phyloP scores from a whole-genome alignment of 192 early-diverging fungal genomes.

The Gryganskiella cystojenkinii region DNA sequence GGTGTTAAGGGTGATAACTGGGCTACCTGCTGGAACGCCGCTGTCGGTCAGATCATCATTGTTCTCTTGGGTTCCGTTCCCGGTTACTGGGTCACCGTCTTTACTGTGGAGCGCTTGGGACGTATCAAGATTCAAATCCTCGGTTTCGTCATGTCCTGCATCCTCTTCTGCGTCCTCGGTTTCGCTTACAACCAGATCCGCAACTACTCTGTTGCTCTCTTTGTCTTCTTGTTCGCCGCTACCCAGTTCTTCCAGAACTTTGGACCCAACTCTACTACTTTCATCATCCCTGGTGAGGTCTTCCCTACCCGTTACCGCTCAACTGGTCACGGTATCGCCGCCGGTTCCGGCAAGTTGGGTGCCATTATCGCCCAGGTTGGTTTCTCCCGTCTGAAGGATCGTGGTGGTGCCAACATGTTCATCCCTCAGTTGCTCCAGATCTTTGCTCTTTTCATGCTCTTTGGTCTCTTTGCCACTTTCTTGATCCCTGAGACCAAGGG shows the following conservation, averaged over 20 bases:
- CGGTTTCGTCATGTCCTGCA: slow-evolving; percentile 78
- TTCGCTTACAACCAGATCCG: slow-evolving; percentile 77
- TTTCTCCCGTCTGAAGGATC: slow-evolving; percentile 76
- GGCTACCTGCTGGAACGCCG: slow-evolving; percentile 56
- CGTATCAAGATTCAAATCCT: slow-evolving; percentile 90
- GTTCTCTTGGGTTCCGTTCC: slow-evolving; percentile 85
- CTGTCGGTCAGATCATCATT: slow-evolving; percentile 92
- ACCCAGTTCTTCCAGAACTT: slow-evolving; percentile 92
- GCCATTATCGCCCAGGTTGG: slow-evolving; percentile 81
- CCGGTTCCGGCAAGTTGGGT: slow-evolving; percentile 82
- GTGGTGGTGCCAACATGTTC: slow-evolving; percentile 71
- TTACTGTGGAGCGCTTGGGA: slow-evolving; percentile 85
- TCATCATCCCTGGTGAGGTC: slow-evolving; percentile 84
- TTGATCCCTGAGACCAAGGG: slow-evolving; percentile 85
- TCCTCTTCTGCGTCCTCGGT: slow-evolving; percentile 80
- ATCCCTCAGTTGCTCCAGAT: slow-evolving; percentile 73
- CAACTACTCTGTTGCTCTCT: slow-evolving; percentile 63
- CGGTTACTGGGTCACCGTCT: slow-evolving; percentile 95
- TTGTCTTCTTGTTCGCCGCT: slow-evolving; percentile 72
- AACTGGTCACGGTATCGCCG: slow-evolving; percentile 84
- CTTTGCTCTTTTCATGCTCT: slow-evolving; percentile 81
- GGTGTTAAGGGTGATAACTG: slow-evolving; percentile 49
- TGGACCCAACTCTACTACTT: slow-evolving; percentile 94
- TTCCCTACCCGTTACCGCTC: slow-evolving; percentile 87
- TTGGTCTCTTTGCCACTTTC: slow-evolving; percentile 72